Conservation (phyloP, 805 yeast genomes). For the Grigorovia transvaalensis region DNA sequence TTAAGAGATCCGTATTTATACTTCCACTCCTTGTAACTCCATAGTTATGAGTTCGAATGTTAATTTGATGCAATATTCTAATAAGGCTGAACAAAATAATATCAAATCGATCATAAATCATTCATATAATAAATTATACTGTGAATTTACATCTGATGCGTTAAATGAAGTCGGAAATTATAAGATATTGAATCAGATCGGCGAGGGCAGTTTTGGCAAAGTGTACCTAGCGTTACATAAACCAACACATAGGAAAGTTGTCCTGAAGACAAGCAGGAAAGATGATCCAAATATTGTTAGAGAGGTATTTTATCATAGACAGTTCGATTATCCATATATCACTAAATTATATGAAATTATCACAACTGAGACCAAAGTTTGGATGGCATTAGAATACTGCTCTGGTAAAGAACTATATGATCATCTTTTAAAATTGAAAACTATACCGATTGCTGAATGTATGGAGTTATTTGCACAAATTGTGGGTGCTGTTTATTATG, state of each 20-base stretch:
- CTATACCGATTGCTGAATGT: slow-evolving; percentile 42
- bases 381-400: slow-evolving; percentile 88
- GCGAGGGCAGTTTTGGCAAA: slow-evolving; percentile 89
- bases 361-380: slow-evolving; percentile 65
- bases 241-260: slow-evolving; percentile 66
- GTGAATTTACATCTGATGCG: slow-evolving; percentile 37
- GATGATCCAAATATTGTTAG: slow-evolving; percentile 80
- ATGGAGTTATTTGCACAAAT: slow-evolving; percentile 52
- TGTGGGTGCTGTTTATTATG: slow-evolving; percentile 48
- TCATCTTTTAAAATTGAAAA: slow-evolving; percentile 42
- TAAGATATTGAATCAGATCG: slow-evolving; percentile 59
- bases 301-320: slow-evolving; percentile 81
- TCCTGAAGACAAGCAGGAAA: slow-evolving; percentile 68
- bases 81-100: slow-evolving; percentile 24
- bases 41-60: neutral
- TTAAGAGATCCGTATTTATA: no score
- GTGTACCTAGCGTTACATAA: slow-evolving; percentile 78
- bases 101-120: slow-evolving; percentile 40
- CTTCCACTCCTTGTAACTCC: neutral
- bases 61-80: neutral
- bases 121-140: slow-evolving; percentile 50
- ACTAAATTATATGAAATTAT: slow-evolving; percentile 79
- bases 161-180: slow-evolving; percentile 73
- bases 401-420: slow-evolving; percentile 71
- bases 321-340: slow-evolving; percentile 73